Conservation (phyloP, 148 eudicot genomes). For the Camellia lanceoleosa region DNA sequence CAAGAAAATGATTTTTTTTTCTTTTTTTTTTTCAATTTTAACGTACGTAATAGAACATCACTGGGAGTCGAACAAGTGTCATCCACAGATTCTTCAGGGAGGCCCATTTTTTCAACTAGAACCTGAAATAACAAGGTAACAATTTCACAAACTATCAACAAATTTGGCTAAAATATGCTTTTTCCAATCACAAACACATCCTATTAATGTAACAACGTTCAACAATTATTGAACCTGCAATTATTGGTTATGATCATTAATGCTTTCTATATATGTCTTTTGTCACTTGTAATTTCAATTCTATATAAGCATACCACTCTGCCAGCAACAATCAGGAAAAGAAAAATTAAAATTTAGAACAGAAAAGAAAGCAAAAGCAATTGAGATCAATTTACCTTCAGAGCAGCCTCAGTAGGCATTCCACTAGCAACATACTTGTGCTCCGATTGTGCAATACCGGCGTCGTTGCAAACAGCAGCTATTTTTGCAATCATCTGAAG, state of each 20-base stretch:
- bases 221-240: no score
- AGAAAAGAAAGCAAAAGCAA: neutral
- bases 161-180: neutral
- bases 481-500: slow-evolving; percentile 41
- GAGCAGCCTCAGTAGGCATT: slow-evolving; percentile 57
- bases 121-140: slow-evolving; percentile 28
- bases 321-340: no score
- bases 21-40: neutral
- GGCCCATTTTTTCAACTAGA: slow-evolving; percentile 59
- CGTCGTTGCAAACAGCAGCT: slow-evolving; percentile 47
- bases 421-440: slow-evolving; percentile 44
- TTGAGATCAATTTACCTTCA: slow-evolving; percentile 28
- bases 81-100: slow-evolving; percentile 28
- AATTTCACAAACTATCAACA: neutral
- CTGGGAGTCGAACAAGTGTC: slow-evolving; percentile 22
- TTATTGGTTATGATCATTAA: no score
- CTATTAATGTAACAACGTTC: no score
- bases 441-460: slow-evolving; percentile 38
- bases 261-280: no score
- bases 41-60: slow-evolving; percentile 32
- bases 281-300: no score
- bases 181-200: no score
- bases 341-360: neutral
- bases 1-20: neutral
- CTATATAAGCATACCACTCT: no score